Evolutionary conservation across 352 stramenopile species (phyloP).

Genomic region (Pythium grandisporangium): DNA sequence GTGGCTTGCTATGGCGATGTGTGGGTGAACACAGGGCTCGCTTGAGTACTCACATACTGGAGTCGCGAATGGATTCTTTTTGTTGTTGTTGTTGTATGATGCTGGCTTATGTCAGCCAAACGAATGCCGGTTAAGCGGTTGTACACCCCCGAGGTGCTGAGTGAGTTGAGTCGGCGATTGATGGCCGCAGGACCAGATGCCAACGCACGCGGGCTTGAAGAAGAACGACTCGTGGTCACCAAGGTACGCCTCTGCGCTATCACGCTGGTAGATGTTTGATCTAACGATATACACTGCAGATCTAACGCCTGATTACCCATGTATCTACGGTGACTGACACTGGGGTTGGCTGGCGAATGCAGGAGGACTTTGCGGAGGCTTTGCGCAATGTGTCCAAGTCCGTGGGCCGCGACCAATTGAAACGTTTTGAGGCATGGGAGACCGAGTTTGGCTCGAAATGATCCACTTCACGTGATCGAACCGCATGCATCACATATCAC

Average conservation of each 20-base stretch:
- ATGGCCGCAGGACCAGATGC: slow-evolving; percentile 15
- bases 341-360: background rate
- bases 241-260: slow-evolving; percentile 29
- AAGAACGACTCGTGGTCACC: slow-evolving; percentile 49
- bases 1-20: slow-evolving; percentile 1
- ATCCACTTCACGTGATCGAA: too few relatives aligned
- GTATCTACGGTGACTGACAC: too few relatives aligned
- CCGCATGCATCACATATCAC: too few relatives aligned
- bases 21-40: too few relatives aligned
- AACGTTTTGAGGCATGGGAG: slow-evolving; percentile 32
- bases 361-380: slow-evolving; percentile 21
- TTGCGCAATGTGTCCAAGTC: slow-evolving; percentile 43
- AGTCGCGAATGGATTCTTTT: too few relatives aligned
- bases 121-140: slow-evolving; percentile 74
- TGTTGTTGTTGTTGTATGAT: background rate
- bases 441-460: slow-evolving; percentile 35
- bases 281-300: too few relatives aligned
- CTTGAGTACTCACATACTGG: too few relatives aligned
- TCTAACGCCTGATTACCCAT: too few relatives aligned
- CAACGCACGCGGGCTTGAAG: slow-evolving; percentile 35
- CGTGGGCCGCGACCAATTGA: slow-evolving; percentile 33
- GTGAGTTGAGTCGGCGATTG: slow-evolving; percentile 37
- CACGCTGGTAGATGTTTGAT: too few relatives aligned
- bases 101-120: slow-evolving; percentile 26
- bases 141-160: slow-evolving; percentile 61